Percentiles rank a stretch among this genome's conserved stretches.
Evolutionary conservation across 2,329 filamentous ascomycete genomes (phyloP).

Genomic region (Gaeumannomyces sp.): DNA sequence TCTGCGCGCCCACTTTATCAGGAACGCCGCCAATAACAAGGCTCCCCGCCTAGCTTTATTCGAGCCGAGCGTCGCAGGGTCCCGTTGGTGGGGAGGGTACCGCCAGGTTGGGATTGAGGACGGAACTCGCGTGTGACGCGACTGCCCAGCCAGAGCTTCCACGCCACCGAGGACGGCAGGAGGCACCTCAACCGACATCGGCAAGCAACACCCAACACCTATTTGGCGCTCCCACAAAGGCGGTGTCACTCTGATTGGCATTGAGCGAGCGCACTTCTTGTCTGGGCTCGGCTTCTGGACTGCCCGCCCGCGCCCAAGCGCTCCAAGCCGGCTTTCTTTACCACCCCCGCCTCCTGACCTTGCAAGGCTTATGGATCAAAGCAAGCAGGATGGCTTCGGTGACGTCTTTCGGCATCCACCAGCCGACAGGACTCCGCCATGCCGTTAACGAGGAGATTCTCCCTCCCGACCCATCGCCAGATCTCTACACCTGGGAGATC

Average conservation of each 20-base stretch:
- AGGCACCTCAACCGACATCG: background rate
- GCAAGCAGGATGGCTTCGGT: conserved; percentile 69
- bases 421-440: conserved; percentile 76
- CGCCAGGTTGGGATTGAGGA: background rate
- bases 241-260: background rate
- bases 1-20: background rate
- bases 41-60: conserved; percentile 8
- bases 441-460: conserved; percentile 76
- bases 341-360: background rate
- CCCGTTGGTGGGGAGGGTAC: background rate
- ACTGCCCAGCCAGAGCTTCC: background rate
- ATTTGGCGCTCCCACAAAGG: background rate
- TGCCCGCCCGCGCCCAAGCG: background rate
- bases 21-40: conserved; percentile 6
- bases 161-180: background rate
- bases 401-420: conserved; percentile 84
- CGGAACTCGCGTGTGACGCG: conserved; percentile 6
- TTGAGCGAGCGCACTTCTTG: background rate
- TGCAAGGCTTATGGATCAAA: conserved; percentile 13
- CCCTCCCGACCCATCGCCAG: conserved; percentile 55
- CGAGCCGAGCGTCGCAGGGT: background rate
- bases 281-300: background rate
- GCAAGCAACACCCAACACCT: too few relatives aligned
- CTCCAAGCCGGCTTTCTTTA: background rate
- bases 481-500: conserved; percentile 72